Percentiles rank a stretch among this genome's conserved stretches.
phyloP scores from a whole-genome alignment of 805 yeast species.

The Candida suzukii region DNA sequence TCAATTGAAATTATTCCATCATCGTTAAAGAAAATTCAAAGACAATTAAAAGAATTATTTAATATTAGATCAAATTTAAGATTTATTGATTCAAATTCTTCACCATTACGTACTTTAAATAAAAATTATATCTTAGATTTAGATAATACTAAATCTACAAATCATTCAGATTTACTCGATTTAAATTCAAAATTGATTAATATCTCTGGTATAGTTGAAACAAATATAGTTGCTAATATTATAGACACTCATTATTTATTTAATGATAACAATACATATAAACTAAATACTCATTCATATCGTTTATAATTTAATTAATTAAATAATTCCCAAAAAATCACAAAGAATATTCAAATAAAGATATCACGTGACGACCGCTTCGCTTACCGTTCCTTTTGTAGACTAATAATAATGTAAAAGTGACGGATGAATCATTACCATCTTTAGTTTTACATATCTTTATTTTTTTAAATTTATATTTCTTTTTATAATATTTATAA shows the following conservation, averaged over 20 bases:
- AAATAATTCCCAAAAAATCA: too few relatives aligned
- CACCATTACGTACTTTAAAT: constrained; percentile 94
- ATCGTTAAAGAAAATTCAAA: constrained; percentile 65
- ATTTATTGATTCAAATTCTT: constrained; percentile 68
- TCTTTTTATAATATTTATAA: too few relatives aligned
- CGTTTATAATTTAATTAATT: too few relatives aligned
- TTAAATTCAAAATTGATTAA: constrained; percentile 63
- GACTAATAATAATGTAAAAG: too few relatives aligned
- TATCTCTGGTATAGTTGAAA: constrained; percentile 91
- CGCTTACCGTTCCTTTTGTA: too few relatives aligned
- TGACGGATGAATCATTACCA: too few relatives aligned
- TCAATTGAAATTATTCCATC: constrained; percentile 94
- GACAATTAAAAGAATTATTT: neutral
- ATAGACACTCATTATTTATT: constrained; percentile 61
- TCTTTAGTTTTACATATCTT: too few relatives aligned
- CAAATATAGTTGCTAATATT: constrained; percentile 76
- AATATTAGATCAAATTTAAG: constrained; percentile 3
- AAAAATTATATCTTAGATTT: constrained; percentile 91
- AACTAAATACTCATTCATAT: neutral
- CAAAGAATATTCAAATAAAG: too few relatives aligned
- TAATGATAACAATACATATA: neutral
- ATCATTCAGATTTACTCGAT: constrained; percentile 26
- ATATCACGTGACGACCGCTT: too few relatives aligned
- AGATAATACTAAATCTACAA: constrained; percentile 60
- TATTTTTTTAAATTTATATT: too few relatives aligned